Conservation (phyloP, 2,329 filamentous ascomycete genomes). For the Scortechinia acanthostroma region DNA sequence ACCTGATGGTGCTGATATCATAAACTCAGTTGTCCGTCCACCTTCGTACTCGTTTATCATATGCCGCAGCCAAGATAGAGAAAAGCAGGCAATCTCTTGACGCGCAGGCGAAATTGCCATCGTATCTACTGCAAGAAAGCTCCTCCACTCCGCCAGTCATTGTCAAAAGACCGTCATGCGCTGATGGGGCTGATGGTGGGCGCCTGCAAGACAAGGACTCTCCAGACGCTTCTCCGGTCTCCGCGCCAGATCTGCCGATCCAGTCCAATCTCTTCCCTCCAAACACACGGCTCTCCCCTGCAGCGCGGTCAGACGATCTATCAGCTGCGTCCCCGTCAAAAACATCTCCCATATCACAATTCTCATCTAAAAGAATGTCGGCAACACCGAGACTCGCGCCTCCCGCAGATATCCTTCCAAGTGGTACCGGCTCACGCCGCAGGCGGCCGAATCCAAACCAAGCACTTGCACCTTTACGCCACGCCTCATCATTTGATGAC, state of each 20-base stretch:
- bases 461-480: neutral
- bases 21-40: slow-evolving; percentile 1
- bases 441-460: neutral
- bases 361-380: neutral
- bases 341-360: slow-evolving; percentile 1
- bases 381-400: neutral
- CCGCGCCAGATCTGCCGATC: no score
- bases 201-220: no score
- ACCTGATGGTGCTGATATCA: no score
- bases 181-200: no score
- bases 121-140: neutral
- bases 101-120: neutral
- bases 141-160: no score
- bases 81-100: neutral
- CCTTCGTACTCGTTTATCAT: neutral
- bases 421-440: neutral
- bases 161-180: no score
- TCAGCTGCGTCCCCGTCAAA: neutral
- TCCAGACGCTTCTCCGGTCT: no score
- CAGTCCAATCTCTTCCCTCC: no score
- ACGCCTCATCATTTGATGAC: neutral
- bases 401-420: neutral
- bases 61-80: slow-evolving; percentile 1
- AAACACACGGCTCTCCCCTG: no score
- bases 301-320: no score